Percentiles rank a stretch among this genome's conserved stretches.
These are phyloP conservation scores for Neurospora sublineolata DNA, from an alignment of 495 filamentous ascomycete species.

Conservation along the genomic window DNA sequence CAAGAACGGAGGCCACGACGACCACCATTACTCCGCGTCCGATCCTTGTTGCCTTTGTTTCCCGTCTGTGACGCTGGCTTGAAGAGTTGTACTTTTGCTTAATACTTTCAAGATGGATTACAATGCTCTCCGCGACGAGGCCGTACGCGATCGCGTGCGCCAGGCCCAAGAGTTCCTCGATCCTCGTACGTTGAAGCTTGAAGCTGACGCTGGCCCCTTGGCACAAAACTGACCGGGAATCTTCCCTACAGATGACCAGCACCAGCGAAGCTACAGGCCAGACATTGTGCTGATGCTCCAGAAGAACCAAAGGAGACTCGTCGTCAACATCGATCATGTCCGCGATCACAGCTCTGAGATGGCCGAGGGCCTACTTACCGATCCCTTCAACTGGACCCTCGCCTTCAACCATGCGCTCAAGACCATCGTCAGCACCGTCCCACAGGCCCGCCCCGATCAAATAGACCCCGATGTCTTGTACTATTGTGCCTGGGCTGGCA, in stretches of 20 bases:
- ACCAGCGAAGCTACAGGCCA: conserved; percentile 65
- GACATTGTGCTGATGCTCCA: conserved; percentile 91
- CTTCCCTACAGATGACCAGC: conserved; percentile 37
- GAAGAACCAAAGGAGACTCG: conserved; percentile 60
- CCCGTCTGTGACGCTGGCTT: neutral
- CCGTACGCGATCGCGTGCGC: conserved; percentile 66
- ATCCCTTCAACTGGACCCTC: conserved; percentile 76
- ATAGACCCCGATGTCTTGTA: conserved; percentile 49
- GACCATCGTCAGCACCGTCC: conserved; percentile 67
- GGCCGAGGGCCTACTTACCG: conserved; percentile 74
- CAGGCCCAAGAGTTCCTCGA: conserved; percentile 77
- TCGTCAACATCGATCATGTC: conserved; percentile 92
- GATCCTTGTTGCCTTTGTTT: neutral
- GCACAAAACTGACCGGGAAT: conserved; percentile 1
- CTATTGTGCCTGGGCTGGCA: conserved; percentile 90
- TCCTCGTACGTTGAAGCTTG: conserved; percentile 45
- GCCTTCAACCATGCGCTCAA: conserved; percentile 87
- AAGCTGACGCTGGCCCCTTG: too few species aligned
- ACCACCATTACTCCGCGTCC: conserved; percentile 5
- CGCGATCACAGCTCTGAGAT: conserved; percentile 79
- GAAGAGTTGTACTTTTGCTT: neutral
- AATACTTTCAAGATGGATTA: conserved; percentile 49
- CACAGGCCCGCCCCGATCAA: conserved; percentile 44
- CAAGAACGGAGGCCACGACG: neutral
- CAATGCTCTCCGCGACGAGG: conserved; percentile 67